Percentiles rank a stretch among this genome's conserved stretches.
Conservation (phyloP, 495 filamentous ascomycete genomes). For the Penicillium flavigenum region DNA sequence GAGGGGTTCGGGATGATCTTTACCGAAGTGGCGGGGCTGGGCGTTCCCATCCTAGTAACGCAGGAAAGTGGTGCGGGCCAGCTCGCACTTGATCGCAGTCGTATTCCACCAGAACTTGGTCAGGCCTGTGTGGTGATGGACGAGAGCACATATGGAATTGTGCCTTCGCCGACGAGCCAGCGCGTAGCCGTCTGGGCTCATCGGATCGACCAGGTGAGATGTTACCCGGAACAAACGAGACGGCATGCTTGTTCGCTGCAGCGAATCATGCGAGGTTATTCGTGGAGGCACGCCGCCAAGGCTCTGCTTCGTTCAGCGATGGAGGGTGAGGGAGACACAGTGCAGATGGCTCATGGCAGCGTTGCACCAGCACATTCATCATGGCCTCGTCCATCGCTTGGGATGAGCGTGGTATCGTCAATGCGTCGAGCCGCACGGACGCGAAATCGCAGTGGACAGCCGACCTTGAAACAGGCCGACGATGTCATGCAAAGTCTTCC, state of each 20-base stretch:
- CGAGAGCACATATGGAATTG: constrained; percentile 4
- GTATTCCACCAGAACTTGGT: not conserved
- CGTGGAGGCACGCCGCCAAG: not conserved
- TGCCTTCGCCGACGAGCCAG: not conserved
- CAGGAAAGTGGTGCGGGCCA: constrained; percentile 1
- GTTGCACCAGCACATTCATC: constrained; percentile 1
- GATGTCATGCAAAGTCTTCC: constrained; percentile 1
- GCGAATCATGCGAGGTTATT: constrained; percentile 4
- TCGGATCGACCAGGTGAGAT: constrained; percentile 3
- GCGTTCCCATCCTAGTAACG: not conserved
- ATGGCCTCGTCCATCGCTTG: constrained; percentile 1
- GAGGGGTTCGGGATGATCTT: constrained; percentile 2
- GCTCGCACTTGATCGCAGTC: constrained; percentile 2
- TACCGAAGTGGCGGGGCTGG: not conserved
- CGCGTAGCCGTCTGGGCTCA: constrained; percentile 1
- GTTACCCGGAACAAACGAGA: constrained; percentile 3
- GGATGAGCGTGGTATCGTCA: not conserved
- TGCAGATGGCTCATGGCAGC: constrained; percentile 1
- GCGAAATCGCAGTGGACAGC: not conserved
- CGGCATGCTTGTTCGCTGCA: not conserved
- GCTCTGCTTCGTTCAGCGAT: constrained; percentile 2
- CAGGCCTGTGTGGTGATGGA: constrained; percentile 3
- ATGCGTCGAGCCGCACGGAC: not conserved
- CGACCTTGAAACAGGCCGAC: not conserved
- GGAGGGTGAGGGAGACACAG: not conserved